Conservation (phyloP, 2,329 filamentous ascomycete genomes). For the Sordariomycetes sp. region DNA sequence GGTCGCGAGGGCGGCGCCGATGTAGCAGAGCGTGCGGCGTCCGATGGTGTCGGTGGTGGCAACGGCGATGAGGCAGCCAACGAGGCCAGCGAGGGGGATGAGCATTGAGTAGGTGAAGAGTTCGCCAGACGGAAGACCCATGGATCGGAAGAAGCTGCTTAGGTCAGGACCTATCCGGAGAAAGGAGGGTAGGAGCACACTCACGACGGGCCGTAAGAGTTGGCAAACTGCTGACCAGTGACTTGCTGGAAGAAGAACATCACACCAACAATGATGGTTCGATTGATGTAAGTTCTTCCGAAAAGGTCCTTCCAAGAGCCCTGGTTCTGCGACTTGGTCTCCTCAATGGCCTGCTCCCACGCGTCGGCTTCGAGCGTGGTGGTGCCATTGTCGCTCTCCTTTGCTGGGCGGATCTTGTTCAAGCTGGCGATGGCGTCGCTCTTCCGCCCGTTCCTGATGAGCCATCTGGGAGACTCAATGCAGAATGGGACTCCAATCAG, state of each 20-base stretch:
- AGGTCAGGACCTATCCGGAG: neutral
- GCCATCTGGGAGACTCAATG: constrained; percentile 51
- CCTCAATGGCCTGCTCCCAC: constrained; percentile 1
- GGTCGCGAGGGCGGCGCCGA: constrained; percentile 5
- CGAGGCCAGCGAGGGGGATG: constrained; percentile 8
- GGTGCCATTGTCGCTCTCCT: neutral
- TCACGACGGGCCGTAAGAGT: constrained; percentile 9
- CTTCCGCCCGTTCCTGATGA: constrained; percentile 38
- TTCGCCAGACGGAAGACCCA: constrained; percentile 2
- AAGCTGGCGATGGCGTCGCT: constrained; percentile 2
- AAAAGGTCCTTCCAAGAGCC: constrained; percentile 4
- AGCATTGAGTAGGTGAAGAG: constrained; percentile 5
- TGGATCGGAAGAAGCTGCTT: constrained; percentile 2
- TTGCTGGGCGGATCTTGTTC: constrained; percentile 1
- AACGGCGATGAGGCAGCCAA: constrained; percentile 7
- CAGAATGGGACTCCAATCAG: constrained; percentile 29
- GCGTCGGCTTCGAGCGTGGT: constrained; percentile 1
- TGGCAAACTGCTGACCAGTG: constrained; percentile 10
- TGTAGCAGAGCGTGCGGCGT: constrained; percentile 6
- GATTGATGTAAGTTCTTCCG: constrained; percentile 2
- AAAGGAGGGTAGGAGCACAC: neutral
- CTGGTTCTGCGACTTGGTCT: constrained; percentile 1
- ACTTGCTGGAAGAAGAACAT: constrained; percentile 12
- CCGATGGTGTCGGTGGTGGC: constrained; percentile 3
- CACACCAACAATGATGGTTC: constrained; percentile 3